Conservation (phyloP, 495 filamentous ascomycete genomes). For the Oleoguttula mirabilis region DNA sequence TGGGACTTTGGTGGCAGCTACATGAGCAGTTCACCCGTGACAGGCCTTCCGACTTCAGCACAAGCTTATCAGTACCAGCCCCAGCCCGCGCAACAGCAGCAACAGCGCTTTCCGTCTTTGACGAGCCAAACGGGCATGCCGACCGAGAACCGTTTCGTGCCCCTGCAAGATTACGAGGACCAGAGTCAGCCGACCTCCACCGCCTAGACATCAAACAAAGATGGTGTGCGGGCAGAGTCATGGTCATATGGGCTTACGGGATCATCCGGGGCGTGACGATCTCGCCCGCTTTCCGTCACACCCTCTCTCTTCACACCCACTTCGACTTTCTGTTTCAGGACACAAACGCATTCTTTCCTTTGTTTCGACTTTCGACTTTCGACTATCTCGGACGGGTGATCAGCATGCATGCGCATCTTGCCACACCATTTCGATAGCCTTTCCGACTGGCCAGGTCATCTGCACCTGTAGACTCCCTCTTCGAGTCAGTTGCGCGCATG, state of each 20-base stretch:
- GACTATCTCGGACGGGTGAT: no score
- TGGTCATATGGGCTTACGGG: not conserved
- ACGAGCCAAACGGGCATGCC: constrained; percentile 1
- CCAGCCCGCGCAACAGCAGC: constrained; percentile 2
- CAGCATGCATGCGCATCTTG: no score
- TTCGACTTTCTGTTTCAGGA: no score
- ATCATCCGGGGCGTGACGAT: not conserved
- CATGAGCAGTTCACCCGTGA: constrained; percentile 6
- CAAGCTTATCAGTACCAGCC: constrained; percentile 3
- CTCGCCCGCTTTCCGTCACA: no score
- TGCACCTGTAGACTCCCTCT: no score
- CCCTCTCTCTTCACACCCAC: no score
- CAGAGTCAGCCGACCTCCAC: constrained; percentile 17
- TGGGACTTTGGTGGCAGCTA: not conserved
- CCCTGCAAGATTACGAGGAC: constrained; percentile 18
- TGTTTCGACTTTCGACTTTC: no score
- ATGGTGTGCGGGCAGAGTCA: not conserved
- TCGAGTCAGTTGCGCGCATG: no score
- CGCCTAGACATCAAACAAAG: not conserved
- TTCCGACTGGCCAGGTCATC: no score
- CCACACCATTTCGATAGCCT: no score
- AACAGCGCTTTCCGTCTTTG: constrained; percentile 10
- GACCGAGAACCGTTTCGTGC: constrained; percentile 13
- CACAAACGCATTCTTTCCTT: no score
- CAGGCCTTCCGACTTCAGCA: constrained; percentile 12